phyloP scores from a whole-genome alignment of 176 grass and related monocot genomes.

The Stipa capillata region DNA sequence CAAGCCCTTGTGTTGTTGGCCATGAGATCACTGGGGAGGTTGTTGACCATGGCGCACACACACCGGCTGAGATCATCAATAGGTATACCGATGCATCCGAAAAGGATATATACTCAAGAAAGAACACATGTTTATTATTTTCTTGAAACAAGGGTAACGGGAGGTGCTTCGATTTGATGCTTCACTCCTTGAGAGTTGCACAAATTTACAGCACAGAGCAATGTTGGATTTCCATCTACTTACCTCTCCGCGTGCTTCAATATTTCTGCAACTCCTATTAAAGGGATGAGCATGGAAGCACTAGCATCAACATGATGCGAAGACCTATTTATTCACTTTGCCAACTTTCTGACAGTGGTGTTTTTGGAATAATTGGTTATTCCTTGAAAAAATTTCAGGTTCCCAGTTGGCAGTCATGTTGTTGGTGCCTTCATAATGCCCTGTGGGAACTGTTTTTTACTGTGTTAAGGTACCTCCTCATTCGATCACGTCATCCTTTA shows the following conservation, averaged over 20 bases:
- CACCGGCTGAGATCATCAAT: conserved; percentile 47
- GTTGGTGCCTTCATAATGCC: conserved; percentile 99
- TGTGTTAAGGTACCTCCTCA: conserved; percentile 70
- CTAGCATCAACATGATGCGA: neutral
- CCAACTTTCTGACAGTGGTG: neutral
- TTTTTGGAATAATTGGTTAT: neutral
- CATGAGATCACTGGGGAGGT: conserved; percentile 99
- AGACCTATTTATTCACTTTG: neutral
- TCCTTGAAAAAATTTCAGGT: conserved; percentile 37
- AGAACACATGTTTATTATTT: neutral
- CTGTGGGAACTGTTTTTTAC: conserved; percentile 93
- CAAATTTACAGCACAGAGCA: neutral
- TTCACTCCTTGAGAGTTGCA: neutral
- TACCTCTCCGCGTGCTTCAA: neutral
- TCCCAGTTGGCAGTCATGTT: conserved; percentile 90
- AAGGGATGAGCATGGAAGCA: neutral
- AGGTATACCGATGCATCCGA: conserved; percentile 39
- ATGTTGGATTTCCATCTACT: neutral
- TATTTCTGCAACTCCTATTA: neutral
- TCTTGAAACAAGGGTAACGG: neutral
- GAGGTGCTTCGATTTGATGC: neutral
- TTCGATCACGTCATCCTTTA: neutral
- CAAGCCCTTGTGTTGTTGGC: conserved; percentile 78
- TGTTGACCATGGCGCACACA: conserved; percentile 75
- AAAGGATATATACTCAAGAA: neutral